A percentile compares a stretch with the other conserved stretches of the same genome.
These are phyloP conservation scores for Aspergillus taichungensis DNA, from an alignment of 495 filamentous ascomycete species.

Conservation along the genomic window DNA sequence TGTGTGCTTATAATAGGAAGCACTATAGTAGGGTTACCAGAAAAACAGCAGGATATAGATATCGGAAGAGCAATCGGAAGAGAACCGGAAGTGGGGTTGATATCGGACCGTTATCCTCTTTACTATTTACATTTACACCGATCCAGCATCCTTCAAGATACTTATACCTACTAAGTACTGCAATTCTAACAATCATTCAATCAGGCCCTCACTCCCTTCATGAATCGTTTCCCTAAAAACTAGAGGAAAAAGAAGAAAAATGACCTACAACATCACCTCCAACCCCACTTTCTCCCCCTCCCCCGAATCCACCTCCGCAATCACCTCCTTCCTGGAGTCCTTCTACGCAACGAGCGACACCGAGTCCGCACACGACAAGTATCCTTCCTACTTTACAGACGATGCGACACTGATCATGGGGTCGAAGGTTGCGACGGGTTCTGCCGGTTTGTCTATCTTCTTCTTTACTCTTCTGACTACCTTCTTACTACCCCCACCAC, in stretches of 20 bases:
- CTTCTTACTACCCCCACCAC: not conserved
- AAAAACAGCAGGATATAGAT: too few species aligned
- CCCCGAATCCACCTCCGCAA: constrained; percentile 14
- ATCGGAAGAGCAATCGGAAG: too few species aligned
- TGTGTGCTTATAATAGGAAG: too few species aligned
- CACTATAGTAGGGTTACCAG: too few species aligned
- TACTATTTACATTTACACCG: too few species aligned
- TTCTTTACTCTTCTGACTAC: too few species aligned
- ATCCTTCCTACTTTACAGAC: constrained; percentile 44
- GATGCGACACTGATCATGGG: constrained; percentile 52
- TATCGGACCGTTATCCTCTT: too few species aligned
- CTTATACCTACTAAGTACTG: too few species aligned
- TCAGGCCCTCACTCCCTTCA: not conserved
- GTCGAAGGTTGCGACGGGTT: constrained; percentile 39
- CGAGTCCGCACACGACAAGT: constrained; percentile 46
- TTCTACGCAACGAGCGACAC: constrained; percentile 54
- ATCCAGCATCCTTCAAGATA: too few species aligned
- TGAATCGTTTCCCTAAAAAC: not conserved
- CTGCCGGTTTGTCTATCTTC: constrained; percentile 31
- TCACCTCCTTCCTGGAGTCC: constrained; percentile 42
- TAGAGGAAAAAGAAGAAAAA: constrained; percentile 8
- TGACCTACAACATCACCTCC: constrained; percentile 33
- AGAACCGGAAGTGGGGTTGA: too few species aligned
- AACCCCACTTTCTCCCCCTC: constrained; percentile 21
- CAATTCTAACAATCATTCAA: not conserved